Base-by-base conservation (phyloP, 2,329 filamentous ascomycete genomes). In the Fusarium humuli region DNA sequence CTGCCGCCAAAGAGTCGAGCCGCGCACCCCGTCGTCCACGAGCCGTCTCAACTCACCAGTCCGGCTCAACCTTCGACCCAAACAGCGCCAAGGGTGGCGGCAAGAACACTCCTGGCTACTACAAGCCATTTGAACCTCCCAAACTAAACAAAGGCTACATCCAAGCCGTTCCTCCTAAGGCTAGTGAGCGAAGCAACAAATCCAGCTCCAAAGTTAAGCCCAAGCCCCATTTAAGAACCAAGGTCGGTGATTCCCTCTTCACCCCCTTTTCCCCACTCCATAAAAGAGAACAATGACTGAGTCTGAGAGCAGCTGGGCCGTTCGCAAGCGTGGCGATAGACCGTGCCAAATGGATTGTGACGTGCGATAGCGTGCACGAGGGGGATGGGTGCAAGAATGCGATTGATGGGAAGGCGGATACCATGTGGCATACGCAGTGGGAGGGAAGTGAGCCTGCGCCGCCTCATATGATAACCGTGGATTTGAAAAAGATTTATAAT, bases 381-480 rank as follows among this genome's bases (percentile, higher is more conserved):
- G 55, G 55, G 14, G 34, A 65, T 20, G 64, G 50, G 9, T 71
- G 69, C 18, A 41, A 37, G 8, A 56, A 54, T 50, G 57, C 67
- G 9, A 57, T 71, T 9, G 67, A 71, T 20, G 55, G 56, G 7
- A 32, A 57, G 10, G 22, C 4, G 1, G 42, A 45, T 20, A 57
- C 56, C 0, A 42, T 71, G 16, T 71, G 64, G 67, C 67, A 71
- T 40, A 71, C 67, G 0, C 52, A 59, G 6, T 71, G 57, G 59
- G 57, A 59, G 27, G 46, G 57, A 0, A 50, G 18, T 12, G 49
- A 65, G 6, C 58, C 68, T 29, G 18, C 23, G 14, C 69, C 60
- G 14, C 64, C 69, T 29, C 69, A 71, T 50, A 65, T 23, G 25
- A 61, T 68, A 25, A 71, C 57, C 3, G 37, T 71, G 25, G 69